A percentile compares a stretch with the other conserved stretches of the same genome.
Evolutionary conservation across 257 asterid species (phyloP).

Genomic region (Ballota nigra): DNA sequence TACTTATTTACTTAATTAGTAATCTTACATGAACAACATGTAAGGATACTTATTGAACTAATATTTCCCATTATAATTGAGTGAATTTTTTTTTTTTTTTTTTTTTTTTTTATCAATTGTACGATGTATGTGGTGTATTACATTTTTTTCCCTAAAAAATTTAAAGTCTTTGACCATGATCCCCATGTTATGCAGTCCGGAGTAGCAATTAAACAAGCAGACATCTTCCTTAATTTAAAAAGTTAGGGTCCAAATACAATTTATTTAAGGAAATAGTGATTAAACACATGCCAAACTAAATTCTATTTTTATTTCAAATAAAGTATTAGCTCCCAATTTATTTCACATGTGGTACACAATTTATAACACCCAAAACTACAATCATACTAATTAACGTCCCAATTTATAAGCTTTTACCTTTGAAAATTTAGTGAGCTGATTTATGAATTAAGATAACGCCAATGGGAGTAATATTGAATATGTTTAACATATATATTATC

Average conservation of each 20-base stretch:
- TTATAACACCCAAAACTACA: background rate
- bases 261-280: constrained; percentile 13
- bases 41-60: no score
- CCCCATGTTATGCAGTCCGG: constrained; percentile 37
- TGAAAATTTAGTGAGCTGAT: no score
- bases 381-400: background rate
- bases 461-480: background rate
- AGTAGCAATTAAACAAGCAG: constrained; percentile 26
- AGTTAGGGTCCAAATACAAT: constrained; percentile 24
- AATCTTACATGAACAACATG: no score
- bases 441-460: background rate
- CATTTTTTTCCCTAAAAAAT: no score
- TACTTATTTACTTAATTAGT: no score
- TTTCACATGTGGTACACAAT: constrained; percentile 11
- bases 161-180: constrained; percentile 28
- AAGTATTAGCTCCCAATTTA: constrained; percentile 17
- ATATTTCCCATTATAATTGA: no score
- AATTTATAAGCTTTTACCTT: no score
- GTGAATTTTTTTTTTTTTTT: no score
- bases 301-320: constrained; percentile 19
- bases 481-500: no score
- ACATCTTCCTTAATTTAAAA: constrained; percentile 21
- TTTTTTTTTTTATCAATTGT: constrained; percentile 14
- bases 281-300: constrained; percentile 27
- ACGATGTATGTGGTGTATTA: background rate